Evolutionary conservation across 31 red algal genomes (phyloP), one percentile per base, ranked within the genome.

Genomic region (Bonnemaisonia californica): DNA sequence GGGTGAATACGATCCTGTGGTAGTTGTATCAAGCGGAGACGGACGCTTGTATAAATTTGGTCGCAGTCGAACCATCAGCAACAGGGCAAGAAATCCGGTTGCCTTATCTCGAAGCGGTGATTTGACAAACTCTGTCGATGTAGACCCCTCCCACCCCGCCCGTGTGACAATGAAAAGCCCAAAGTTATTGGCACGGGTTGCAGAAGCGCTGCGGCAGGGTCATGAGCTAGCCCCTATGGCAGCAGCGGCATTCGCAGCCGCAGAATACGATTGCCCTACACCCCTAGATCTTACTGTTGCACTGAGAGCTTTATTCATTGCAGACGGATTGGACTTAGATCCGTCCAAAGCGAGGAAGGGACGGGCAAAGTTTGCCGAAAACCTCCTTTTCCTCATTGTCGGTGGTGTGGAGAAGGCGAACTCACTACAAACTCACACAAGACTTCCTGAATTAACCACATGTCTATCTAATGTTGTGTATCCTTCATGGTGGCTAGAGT

Each of bases 401-500:
- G 87, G 87, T 1, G 77, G 70, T 3, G 68, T 83, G 41, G 36
- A 78, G 33, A 77, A 76, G 39, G 67, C 57, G 32, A 57, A 59
- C 33, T 37, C 71, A n/a, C 60, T 79, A 18, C 28, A 61, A 35
- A 78, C 79, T 16, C 47, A 83, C 33, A 90, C 70, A 24, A 67
- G 87, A 70, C 71, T 90, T 21, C 60, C 87, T 41, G 78, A 90
- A 42, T 71, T 90, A 29, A 90, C 87, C 18, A 83, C 87, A 2
- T 81, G 75, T 45, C 54, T 89, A 24, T 59, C 68, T 35, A 89
- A 62, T 45, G 85, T 89, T 54, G 76, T 89, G 1, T 89, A 89
- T 35, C 85, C 85, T 8, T 80, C 76, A 1, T 89, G 85, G 85
- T 89, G 85, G 85, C 66, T 89, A 34, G 85, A 80, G 65, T 26